phyloP scores from a whole-genome alignment of 169 alveolate species.

The Amoebophrya sp. region DNA sequence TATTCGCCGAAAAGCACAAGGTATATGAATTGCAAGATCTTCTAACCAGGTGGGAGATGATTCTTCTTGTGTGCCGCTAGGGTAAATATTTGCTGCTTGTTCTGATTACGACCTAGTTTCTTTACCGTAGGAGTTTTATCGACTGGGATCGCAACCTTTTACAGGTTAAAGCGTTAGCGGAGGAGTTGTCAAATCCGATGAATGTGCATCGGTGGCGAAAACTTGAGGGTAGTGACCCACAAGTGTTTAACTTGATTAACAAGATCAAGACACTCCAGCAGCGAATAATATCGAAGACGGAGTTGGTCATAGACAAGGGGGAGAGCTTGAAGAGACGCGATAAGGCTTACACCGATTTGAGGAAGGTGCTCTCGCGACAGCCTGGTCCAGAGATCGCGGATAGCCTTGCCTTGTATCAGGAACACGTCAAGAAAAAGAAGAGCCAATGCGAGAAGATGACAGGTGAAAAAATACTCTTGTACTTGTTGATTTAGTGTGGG shows the following conservation, averaged over 20 bases:
- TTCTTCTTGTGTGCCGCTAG: no score
- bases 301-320: conserved; percentile 61
- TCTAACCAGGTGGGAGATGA: no score
- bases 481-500: no score
- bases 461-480: no score
- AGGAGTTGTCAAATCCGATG: conserved; percentile 83
- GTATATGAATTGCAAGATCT: no score
- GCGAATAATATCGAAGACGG: conserved; percentile 85
- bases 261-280: conserved; percentile 76
- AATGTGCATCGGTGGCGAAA: conserved; percentile 85
- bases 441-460: conserved; percentile 12
- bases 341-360: neutral
- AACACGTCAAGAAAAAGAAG: neutral
- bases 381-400: neutral
- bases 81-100: no score
- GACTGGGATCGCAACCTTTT: no score
- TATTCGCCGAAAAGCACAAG: conserved; percentile 7
- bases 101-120: no score
- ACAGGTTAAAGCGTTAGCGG: conserved; percentile 77
- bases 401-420: neutral
- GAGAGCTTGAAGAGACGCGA: neutral
- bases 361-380: neutral
- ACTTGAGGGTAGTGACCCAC: conserved; percentile 83
- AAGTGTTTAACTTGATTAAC: conserved; percentile 69
- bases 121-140: no score